Percentiles rank a stretch among this genome's conserved stretches.
Conservation (phyloP, 2,329 filamentous ascomycete genomes). For the Trichoderma sp. region DNA sequence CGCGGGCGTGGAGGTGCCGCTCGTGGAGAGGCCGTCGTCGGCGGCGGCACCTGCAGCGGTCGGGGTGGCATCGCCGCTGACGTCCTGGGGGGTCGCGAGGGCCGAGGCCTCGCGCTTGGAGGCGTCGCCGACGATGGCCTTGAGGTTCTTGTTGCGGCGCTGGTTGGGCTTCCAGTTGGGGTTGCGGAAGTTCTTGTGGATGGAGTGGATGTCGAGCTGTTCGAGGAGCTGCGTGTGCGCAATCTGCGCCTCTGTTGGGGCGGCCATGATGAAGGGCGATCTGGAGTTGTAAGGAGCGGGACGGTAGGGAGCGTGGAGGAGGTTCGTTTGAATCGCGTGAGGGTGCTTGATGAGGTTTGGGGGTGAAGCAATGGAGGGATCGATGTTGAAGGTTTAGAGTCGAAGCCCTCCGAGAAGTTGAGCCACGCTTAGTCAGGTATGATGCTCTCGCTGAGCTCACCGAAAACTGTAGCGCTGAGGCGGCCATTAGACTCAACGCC, state of each 20-base stretch:
- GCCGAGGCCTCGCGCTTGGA: conserved; percentile 87
- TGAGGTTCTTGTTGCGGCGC: conserved; percentile 98
- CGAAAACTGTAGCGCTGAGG: background rate
- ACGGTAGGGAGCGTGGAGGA: background rate
- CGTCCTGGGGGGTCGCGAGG: conserved; percentile 74
- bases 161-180: conserved; percentile 87
- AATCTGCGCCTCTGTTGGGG: conserved; percentile 71
- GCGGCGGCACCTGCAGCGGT: conserved; percentile 46
- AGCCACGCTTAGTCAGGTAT: conserved; percentile 9
- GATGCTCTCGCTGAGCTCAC: conserved; percentile 15
- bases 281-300: too few relatives aligned
- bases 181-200: conserved; percentile 89
- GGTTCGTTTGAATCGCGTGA: background rate
- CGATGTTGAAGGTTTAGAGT: background rate
- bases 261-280: conserved; percentile 48
- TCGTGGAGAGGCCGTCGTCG: conserved; percentile 59
- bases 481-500: background rate
- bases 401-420: background rate
- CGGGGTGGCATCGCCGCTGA: conserved; percentile 73
- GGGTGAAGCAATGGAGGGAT: background rate
- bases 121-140: conserved; percentile 90
- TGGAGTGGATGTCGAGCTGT: conserved; percentile 84
- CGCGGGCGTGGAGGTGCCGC: conserved; percentile 60
- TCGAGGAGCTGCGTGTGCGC: conserved; percentile 86
- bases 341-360: background rate